These are phyloP conservation scores for Cardamine resedifolia DNA, from an alignment of 345 rosid species.

Conservation along the genomic window DNA sequence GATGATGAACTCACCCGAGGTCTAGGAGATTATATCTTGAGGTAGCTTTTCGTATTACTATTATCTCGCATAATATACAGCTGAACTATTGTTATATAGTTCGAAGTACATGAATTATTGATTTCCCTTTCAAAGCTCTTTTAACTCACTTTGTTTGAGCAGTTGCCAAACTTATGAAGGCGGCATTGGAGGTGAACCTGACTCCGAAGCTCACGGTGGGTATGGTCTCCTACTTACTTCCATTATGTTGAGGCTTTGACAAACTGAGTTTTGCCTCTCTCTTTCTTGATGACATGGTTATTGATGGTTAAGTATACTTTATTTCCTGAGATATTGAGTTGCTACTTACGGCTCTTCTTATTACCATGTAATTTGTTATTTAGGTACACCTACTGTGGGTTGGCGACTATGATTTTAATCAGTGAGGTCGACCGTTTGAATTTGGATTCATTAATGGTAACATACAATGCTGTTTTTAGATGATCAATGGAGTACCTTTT, in stretches of 20 bases:
- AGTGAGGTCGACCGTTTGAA: constrained; percentile 70
- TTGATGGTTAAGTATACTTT: neutral
- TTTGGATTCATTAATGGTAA: constrained; percentile 67
- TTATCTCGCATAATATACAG: neutral
- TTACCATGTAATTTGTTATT: constrained; percentile 29
- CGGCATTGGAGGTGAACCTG: constrained; percentile 97
- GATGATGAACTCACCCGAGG: constrained; percentile 66
- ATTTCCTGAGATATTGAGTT: neutral
- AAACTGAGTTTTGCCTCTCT: constrained; percentile 7
- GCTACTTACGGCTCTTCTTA: neutral
- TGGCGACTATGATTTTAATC: constrained; percentile 92
- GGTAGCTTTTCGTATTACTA: constrained; percentile 48
- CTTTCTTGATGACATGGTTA: neutral
- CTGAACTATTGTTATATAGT: constrained; percentile 1
- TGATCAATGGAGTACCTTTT: constrained; percentile 7
- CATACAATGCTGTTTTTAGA: constrained; percentile 27
- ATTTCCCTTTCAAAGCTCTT: neutral
- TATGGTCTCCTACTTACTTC: constrained; percentile 48
- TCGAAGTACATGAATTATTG: neutral
- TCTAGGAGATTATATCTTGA: constrained; percentile 86
- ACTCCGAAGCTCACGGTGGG: constrained; percentile 99
- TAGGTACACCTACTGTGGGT: constrained; percentile 93
- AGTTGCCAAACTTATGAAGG: constrained; percentile 99
- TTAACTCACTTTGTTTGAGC: constrained; percentile 32
- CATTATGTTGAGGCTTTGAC: constrained; percentile 14